Evolutionary conservation across 371 early-diverging fungal species (phyloP), one percentile per base, ranked within the genome.

Genomic region (Phascolomyces articulosus): DNA sequence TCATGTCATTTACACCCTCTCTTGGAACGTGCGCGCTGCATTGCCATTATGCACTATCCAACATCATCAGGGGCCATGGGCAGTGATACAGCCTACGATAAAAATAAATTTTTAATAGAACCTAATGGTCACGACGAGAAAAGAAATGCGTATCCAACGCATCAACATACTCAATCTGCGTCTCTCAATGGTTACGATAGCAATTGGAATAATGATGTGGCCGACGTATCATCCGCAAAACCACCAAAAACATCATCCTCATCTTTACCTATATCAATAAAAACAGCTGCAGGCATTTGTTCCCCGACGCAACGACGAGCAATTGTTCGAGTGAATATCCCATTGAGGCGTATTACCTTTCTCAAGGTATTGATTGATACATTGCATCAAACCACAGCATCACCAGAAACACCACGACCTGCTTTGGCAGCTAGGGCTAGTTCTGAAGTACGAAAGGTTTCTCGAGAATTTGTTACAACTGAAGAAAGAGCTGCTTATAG

Each of bases 261-360:
- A n/a, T 3, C 51, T 7, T 23, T n/a, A 24, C 24, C 51, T 10
- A 0, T 51, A 24, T 10, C 51, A 24, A 51, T 24, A 20, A 15
- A 51, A 51, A 24, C 51, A 51, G 26, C 20, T 20, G 7, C 6
- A 24, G 24, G 24, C 21, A 24, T 4, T 0, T 40, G 69, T 79
- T 16, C 61, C 40, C 23, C 48, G 27, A 59, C 15, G 7, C 40
- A 55, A 27, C 67, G 40, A 9, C 51, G 24, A 24, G 51, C 24
- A 72, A 80, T 77, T 7, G 66, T 78, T 24, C 70, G 82, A n/a
- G 74, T 84, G 71, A 77, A 83, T 41, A 83, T 80, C 9, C 86
- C 86, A 3, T 69, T 84, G 21, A 69, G 86, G 10, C 82, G 86
- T 15, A 53, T 74, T 1, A 86, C 81, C 40, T 48, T 86, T 3